Percentiles rank a stretch among this genome's conserved stretches.
Conservation (phyloP, 306 rosid species). For the Boehmeria nivea region DNA sequence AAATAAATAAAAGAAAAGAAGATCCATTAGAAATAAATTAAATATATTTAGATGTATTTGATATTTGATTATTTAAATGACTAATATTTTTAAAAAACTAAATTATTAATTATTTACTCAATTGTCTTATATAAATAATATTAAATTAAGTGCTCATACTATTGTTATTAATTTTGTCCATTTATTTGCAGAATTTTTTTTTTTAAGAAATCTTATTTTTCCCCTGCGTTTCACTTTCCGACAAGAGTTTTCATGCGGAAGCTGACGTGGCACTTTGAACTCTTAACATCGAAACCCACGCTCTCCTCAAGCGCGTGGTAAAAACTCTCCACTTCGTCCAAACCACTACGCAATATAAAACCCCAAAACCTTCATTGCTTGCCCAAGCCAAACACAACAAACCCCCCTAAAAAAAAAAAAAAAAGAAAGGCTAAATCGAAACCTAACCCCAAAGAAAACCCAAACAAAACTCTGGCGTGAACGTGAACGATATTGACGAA, state of each 20-base stretch:
- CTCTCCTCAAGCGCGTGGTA: conserved; percentile 11
- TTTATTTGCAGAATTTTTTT: too few relatives aligned
- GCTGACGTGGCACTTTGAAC: conserved; percentile 15
- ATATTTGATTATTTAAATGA: too few relatives aligned
- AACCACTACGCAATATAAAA: conserved; percentile 8
- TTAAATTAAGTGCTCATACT: too few relatives aligned
- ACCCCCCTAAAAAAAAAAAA: background rate
- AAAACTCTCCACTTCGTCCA: background rate
- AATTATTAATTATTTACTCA: too few relatives aligned
- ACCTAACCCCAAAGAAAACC: conserved; percentile 35
- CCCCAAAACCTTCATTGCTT: background rate
- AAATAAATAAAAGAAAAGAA: too few relatives aligned
- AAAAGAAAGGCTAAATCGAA: background rate
- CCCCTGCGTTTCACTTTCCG: background rate
- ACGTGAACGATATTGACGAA: background rate
- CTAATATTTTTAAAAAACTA: too few relatives aligned
- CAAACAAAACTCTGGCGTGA: background rate
- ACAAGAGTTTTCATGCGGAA: conserved; percentile 7
- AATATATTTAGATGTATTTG: too few relatives aligned
- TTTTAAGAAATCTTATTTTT: background rate
- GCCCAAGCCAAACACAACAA: background rate
- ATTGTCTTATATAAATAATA: too few relatives aligned
- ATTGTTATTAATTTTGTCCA: background rate
- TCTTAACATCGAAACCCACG: background rate
- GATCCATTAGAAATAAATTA: too few relatives aligned